Conservation (phyloP, 1,284 basidiomycete species). For the Puccinia brachypodii region DNA sequence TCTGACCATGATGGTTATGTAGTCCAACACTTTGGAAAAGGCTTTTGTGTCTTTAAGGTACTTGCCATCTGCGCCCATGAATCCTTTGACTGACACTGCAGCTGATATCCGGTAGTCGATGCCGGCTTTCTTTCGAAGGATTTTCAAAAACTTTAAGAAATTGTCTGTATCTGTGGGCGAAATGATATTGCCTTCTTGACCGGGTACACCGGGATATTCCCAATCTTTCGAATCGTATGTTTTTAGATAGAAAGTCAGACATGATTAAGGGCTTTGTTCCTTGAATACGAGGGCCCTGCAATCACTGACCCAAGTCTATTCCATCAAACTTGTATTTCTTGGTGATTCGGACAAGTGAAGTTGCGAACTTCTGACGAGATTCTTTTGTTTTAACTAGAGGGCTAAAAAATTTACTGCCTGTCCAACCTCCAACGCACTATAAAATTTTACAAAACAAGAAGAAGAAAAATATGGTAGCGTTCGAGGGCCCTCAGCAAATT, state of each 20-base stretch:
- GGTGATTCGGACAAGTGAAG: conserved; percentile 1
- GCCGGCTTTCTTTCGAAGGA: conserved; percentile 28
- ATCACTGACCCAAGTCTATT: conserved; percentile 31
- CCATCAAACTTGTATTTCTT: conserved; percentile 41
- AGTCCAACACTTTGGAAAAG: conserved; percentile 34
- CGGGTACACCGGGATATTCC: conserved; percentile 36
- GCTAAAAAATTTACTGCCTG: conserved; percentile 43
- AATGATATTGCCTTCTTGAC: conserved; percentile 25
- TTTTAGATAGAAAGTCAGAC: background rate
- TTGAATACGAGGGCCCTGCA: background rate
- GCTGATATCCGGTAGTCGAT: conserved; percentile 26
- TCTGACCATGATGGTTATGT: conserved; percentile 46
- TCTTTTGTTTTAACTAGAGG: conserved; percentile 6
- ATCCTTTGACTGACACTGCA: conserved; percentile 37
- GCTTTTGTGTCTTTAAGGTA: conserved; percentile 29
- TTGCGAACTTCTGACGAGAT: conserved; percentile 28
- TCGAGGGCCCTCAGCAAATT: background rate
- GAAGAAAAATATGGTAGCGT: background rate
- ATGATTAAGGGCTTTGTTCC: background rate
- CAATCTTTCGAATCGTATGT: conserved; percentile 12
- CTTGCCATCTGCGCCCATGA: conserved; percentile 38
- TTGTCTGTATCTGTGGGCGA: conserved; percentile 16
- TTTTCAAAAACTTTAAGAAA: conserved; percentile 28
- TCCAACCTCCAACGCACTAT: conserved; percentile 46
- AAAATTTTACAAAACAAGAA: background rate